Percentiles rank a stretch among this genome's conserved stretches.
Evolutionary conservation across 2,329 filamentous ascomycete genomes (phyloP).

Genomic region (Ilyonectria sp.): DNA sequence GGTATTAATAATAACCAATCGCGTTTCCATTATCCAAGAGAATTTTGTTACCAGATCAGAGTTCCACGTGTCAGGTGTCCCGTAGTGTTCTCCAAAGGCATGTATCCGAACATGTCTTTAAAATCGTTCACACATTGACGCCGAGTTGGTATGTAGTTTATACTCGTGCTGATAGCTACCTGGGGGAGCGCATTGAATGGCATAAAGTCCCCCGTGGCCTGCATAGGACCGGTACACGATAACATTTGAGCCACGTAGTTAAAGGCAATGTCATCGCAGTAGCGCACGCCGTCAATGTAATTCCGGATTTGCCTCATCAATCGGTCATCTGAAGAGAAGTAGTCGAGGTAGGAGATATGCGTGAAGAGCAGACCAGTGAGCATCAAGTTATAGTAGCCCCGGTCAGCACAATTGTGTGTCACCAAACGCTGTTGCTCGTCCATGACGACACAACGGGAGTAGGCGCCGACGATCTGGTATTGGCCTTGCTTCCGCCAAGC

Average conservation of each 20-base stretch:
- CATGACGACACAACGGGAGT: not conserved
- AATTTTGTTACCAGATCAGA: no score
- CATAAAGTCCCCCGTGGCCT: not conserved
- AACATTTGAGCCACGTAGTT: not conserved
- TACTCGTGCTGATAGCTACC: not conserved
- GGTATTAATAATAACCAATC: no score
- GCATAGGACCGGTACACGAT: not conserved
- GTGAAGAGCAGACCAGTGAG: not conserved
- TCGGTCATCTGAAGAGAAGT: not conserved
- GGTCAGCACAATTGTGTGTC: not conserved
- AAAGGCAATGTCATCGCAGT: not conserved
- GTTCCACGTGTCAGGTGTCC: not conserved
- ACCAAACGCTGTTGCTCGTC: not conserved
- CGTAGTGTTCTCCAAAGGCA: not conserved
- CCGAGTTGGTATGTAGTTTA: not conserved
- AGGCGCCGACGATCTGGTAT: not conserved
- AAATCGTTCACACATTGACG: not conserved
- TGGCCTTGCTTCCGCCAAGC: constrained; percentile 36
- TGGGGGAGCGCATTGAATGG: not conserved
- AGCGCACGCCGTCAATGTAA: not conserved
- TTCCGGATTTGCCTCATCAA: not conserved
- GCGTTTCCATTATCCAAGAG: no score
- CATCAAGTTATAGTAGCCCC: not conserved
- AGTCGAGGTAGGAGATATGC: not conserved
- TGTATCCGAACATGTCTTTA: not conserved